Percentiles rank a stretch among this genome's conserved stretches.
Conservation (phyloP, 495 filamentous ascomycete species). For the Friedmanniomyces simplex region DNA sequence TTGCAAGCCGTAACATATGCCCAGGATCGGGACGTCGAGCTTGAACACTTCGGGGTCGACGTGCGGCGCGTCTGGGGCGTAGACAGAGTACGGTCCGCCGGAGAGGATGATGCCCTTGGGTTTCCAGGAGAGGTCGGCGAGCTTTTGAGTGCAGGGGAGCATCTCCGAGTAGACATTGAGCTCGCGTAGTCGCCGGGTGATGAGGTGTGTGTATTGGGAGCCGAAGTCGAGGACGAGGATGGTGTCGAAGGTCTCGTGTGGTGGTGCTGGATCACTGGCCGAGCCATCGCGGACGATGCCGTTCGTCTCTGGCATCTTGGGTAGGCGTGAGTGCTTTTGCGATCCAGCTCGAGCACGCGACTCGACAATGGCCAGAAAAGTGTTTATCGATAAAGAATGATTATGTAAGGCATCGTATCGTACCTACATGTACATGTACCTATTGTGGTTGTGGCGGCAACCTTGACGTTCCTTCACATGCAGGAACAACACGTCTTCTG, state of each 20-base stretch:
- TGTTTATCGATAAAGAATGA: too few species aligned
- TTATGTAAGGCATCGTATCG: too few species aligned
- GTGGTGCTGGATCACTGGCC: constrained; percentile 31
- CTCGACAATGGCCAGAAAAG: too few species aligned
- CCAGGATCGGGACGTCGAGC: constrained; percentile 62
- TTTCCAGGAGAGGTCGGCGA: constrained; percentile 65
- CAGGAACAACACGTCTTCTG: too few species aligned
- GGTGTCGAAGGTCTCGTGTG: constrained; percentile 53
- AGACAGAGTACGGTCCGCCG: constrained; percentile 67
- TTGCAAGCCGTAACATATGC: constrained; percentile 74
- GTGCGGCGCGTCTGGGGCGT: constrained; percentile 60
- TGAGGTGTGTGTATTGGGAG: constrained; percentile 60
- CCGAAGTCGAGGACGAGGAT: constrained; percentile 59
- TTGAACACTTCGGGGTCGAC: constrained; percentile 74
- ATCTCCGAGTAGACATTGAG: constrained; percentile 86
- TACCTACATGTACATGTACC: too few species aligned
- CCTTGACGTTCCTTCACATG: too few species aligned
- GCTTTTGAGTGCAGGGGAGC: constrained; percentile 83
- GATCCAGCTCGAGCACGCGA: too few species aligned
- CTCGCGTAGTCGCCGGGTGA: constrained; percentile 63
- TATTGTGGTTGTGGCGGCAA: too few species aligned
- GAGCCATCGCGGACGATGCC: constrained; percentile 2
- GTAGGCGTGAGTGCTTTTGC: too few species aligned
- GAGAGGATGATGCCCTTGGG: constrained; percentile 76
- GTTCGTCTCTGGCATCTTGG: background rate